Evolutionary conservation across 495 filamentous ascomycete genomes (phyloP).

Genomic region (Lentithecium fluviatile): DNA sequence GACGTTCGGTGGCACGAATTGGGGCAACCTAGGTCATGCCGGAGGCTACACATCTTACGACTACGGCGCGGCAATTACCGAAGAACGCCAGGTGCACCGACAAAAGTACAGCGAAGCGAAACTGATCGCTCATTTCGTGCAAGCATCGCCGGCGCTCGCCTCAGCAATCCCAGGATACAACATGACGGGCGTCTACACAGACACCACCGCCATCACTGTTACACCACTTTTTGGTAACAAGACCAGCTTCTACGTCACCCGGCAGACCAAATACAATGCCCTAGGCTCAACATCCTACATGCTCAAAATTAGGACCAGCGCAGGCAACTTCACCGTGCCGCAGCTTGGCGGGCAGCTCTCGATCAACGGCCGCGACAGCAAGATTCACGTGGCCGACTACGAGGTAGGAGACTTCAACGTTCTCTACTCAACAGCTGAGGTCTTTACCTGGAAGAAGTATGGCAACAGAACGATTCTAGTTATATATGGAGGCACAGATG

Average conservation of each 20-base stretch:
- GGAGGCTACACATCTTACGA: conserved; percentile 49
- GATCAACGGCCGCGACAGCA: conserved; percentile 57
- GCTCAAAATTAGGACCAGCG: conserved; percentile 54
- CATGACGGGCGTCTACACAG: conserved; percentile 56
- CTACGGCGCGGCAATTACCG: conserved; percentile 59
- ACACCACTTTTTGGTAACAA: conserved; percentile 56
- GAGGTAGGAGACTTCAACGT: conserved; percentile 51
- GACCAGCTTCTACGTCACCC: conserved; percentile 57
- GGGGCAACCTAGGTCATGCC: too few species aligned
- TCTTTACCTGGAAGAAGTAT: conserved; percentile 57
- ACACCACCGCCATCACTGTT: conserved; percentile 46
- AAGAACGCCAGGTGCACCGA: conserved; percentile 55
- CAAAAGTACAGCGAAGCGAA: conserved; percentile 62
- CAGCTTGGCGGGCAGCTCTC: conserved; percentile 53
- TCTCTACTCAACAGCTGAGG: conserved; percentile 60
- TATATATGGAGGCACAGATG: conserved; percentile 55
- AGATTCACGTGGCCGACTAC: conserved; percentile 61
- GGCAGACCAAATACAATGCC: conserved; percentile 50
- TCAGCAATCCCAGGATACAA: conserved; percentile 58
- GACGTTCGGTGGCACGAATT: too few species aligned
- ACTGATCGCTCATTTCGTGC: conserved; percentile 54
- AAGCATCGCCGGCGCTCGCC: conserved; percentile 54
- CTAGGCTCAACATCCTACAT: conserved; percentile 51
- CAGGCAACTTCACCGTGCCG: conserved; percentile 50
- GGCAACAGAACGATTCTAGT: conserved; percentile 51